Evolutionary conservation across 129 eudicot genomes (phyloP), one percentile per base, ranked within the genome.

Genomic region (Centrapalus pauciflorus): DNA sequence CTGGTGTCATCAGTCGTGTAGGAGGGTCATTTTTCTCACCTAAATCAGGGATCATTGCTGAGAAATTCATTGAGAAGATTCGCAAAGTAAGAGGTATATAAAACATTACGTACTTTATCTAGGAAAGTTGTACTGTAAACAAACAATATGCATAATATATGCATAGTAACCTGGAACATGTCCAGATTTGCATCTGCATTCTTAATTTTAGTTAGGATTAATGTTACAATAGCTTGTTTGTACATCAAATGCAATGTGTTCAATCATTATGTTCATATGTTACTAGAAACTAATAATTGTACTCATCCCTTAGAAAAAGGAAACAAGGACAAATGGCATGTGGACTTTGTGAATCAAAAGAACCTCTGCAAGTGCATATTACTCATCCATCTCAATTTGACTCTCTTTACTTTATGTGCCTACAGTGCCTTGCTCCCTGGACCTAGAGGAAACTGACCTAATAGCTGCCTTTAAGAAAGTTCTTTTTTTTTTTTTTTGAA

Each of bases 41-140:
- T 49, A 77, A 67, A 56, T 84, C 97, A 3, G 90, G 94, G 56
- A 85, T 91, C 25, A 17, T 87, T 29, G 82, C 90, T 67, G 97
- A 91, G 73, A 62, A 87, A 61, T 78, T 91, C 30, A 87, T 91
- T 80, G 93, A 91, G 64, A 91, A 87, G 79, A 85, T 91, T 45
- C 87, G 86, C 21, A 79, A 62, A 63, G 84, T 77, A 21, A 82
- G 79, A 83, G 90, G 96, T 87, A 77, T 27, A 57, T 51, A 28
- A 46, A 45, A 37, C 41, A 37, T 65, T 13, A 30, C 46, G 33
- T 45, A 27, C 19, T 63, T 35, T 55, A 38, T 64, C 24, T 38
- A 29, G 7, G 9, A 28, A 45, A 64, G 32, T 17, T 16, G 12
- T 24, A 49, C 9, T 3, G 7, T 21, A 61, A 28, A 26, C 14